Conservation (phyloP, 345 rosid species). For the Aethionema arabicum region DNA sequence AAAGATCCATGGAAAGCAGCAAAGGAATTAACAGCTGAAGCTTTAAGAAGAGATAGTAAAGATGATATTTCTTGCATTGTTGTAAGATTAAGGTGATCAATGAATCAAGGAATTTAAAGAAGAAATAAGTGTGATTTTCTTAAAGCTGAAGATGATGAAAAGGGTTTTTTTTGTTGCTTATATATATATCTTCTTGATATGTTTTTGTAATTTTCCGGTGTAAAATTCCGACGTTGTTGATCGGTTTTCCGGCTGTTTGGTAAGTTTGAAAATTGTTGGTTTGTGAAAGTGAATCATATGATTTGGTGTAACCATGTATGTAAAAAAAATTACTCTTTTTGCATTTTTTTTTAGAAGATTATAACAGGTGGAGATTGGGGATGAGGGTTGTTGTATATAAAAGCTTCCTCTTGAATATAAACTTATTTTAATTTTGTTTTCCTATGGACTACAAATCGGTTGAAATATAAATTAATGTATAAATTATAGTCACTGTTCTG, state of each 20-base stretch:
- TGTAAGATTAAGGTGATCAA: constrained; percentile 57
- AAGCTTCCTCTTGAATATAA: neutral
- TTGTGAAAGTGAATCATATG: constrained; percentile 27
- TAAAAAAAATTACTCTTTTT: constrained; percentile 24
- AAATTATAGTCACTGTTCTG: no score
- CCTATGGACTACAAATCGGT: no score
- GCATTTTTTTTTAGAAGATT: constrained; percentile 16
- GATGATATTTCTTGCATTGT: constrained; percentile 82
- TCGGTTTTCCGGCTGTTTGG: constrained; percentile 24
- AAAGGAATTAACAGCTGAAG: constrained; percentile 63
- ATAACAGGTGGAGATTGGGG: neutral
- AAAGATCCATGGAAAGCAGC: constrained; percentile 79
- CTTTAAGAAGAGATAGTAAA: constrained; percentile 61
- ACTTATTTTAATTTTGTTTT: no score
- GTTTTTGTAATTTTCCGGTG: constrained; percentile 8
- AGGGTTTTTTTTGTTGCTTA: neutral
- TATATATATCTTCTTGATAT: neutral
- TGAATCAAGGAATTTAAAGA: constrained; percentile 8
- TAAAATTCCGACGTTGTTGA: constrained; percentile 21
- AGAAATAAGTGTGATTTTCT: constrained; percentile 24
- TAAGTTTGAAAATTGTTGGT: constrained; percentile 27
- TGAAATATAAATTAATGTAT: no score
- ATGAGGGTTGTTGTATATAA: neutral
- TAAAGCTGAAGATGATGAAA: constrained; percentile 24
- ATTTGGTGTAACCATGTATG: constrained; percentile 19